These are phyloP conservation scores for Trametes maxima DNA, from an alignment of 768 basidiomycete species.

Conservation along the genomic window DNA sequence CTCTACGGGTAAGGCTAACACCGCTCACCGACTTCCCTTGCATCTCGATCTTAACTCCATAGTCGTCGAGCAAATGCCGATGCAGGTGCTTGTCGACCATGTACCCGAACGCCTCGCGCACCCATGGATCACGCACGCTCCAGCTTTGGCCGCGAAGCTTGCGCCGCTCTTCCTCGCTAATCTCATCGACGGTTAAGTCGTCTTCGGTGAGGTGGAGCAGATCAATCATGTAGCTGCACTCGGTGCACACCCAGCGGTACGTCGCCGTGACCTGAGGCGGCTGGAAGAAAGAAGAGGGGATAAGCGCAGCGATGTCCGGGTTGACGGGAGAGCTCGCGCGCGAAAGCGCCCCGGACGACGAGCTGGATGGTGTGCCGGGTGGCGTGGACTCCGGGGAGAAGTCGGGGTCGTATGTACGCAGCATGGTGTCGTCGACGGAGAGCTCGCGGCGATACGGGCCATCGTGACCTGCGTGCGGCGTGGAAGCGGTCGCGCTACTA, in stretches of 20 bases:
- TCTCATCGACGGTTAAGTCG: constrained; percentile 28
- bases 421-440: constrained; percentile 10
- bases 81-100: constrained; percentile 30
- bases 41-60: constrained; percentile 19
- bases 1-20: background rate
- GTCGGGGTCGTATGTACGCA: constrained; percentile 51
- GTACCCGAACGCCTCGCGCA: constrained; percentile 16
- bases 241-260: constrained; percentile 57
- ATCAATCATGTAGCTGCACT: constrained; percentile 51
- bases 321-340: constrained; percentile 24
- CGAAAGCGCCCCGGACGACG: constrained; percentile 29
- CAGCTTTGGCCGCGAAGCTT: constrained; percentile 15
- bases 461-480: background rate
- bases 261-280: constrained; percentile 42
- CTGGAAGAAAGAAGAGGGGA: constrained; percentile 41
- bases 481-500: background rate
- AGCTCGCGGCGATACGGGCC: background rate
- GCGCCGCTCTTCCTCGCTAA: constrained; percentile 8
- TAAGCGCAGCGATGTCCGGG: constrained; percentile 27
- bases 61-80: constrained; percentile 22
- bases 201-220: constrained; percentile 44
- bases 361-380: constrained; percentile 42
- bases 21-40: constrained; percentile 12
- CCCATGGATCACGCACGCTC: constrained; percentile 18
- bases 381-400: constrained; percentile 56